These are phyloP conservation scores for Cylindrodendrum hubeiense DNA, from an alignment of 2,329 filamentous ascomycete species.

Conservation along the genomic window DNA sequence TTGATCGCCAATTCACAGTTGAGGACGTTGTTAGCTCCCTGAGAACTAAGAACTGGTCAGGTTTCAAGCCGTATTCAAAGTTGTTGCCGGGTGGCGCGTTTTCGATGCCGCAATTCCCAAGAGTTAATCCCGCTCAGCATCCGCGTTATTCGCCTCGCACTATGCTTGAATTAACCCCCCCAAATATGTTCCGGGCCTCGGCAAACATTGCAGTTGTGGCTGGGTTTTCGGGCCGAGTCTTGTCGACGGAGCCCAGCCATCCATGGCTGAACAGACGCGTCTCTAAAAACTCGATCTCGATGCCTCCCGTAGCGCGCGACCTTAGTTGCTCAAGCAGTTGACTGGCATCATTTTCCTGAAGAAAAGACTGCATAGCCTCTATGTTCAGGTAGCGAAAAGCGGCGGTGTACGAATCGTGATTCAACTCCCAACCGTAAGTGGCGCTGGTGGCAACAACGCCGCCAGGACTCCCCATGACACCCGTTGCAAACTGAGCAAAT, in stretches of 20 bases:
- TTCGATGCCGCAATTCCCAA: no score
- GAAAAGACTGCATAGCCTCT: not conserved
- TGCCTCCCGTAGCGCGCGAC: not conserved
- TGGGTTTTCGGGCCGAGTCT: constrained; percentile 12
- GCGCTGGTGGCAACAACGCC: constrained; percentile 5
- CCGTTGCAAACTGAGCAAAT: not conserved
- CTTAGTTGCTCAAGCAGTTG: not conserved
- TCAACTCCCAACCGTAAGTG: constrained; percentile 8
- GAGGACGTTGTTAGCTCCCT: no score
- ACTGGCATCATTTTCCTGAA: not conserved
- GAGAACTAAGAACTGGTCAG: no score
- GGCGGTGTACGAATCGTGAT: not conserved
- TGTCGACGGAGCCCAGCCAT: constrained; percentile 26
- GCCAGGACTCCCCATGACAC: constrained; percentile 9
- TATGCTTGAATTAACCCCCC: not conserved
- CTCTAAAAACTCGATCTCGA: constrained; percentile 23
- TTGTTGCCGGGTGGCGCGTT: no score
- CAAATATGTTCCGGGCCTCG: not conserved
- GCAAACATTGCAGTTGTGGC: not conserved
- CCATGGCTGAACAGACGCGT: constrained; percentile 15
- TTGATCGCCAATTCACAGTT: no score
- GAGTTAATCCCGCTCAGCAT: no score
- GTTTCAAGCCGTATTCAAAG: no score
- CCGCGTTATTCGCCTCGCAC: not conserved
- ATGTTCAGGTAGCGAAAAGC: constrained; percentile 8